These are phyloP conservation scores for Hepatocystis sp. DNA, from an alignment of 169 alveolate genomes.

Conservation along the genomic window DNA sequence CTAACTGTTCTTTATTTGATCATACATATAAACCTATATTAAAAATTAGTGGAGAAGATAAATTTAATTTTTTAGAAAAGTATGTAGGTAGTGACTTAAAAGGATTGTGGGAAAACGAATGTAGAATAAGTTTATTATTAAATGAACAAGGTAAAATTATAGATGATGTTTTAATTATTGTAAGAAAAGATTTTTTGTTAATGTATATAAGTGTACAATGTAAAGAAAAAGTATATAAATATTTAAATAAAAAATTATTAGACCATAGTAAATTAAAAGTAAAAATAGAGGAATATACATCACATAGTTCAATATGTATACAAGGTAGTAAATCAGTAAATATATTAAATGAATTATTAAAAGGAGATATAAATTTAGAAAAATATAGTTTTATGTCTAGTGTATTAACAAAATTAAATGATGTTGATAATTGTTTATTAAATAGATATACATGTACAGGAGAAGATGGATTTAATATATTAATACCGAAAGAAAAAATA, in stretches of 20 bases:
- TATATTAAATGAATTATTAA: constrained; percentile 43
- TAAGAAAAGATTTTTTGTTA: constrained; percentile 55
- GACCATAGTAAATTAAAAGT: constrained; percentile 56
- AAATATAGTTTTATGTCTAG: constrained; percentile 74
- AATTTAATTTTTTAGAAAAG: constrained; percentile 47
- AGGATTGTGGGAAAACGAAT: constrained; percentile 77
- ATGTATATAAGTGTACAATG: constrained; percentile 68
- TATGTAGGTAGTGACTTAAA: constrained; percentile 76
- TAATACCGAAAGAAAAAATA: constrained; percentile 58
- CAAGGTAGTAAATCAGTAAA: constrained; percentile 67
- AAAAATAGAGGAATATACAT: constrained; percentile 49
- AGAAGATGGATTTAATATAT: constrained; percentile 73
- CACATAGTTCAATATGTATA: constrained; percentile 63
- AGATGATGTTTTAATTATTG: constrained; percentile 64
- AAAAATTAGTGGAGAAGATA: constrained; percentile 74
- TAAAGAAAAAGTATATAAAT: constrained; percentile 50
- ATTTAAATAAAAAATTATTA: constrained; percentile 41
- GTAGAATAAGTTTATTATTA: constrained; percentile 71
- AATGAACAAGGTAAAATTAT: constrained; percentile 65
- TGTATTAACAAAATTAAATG: constrained; percentile 28
- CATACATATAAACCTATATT: constrained; percentile 71
- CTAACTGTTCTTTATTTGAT: constrained; percentile 70
- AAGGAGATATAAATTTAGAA: constrained; percentile 32
- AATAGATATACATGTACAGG: constrained; percentile 77
- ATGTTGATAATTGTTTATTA: constrained; percentile 22